Percentiles rank a stretch among this genome's conserved stretches.
Evolutionary conservation across 164 flowering plant genomes (phyloP).

Genomic region (Vitis cinerea): DNA sequence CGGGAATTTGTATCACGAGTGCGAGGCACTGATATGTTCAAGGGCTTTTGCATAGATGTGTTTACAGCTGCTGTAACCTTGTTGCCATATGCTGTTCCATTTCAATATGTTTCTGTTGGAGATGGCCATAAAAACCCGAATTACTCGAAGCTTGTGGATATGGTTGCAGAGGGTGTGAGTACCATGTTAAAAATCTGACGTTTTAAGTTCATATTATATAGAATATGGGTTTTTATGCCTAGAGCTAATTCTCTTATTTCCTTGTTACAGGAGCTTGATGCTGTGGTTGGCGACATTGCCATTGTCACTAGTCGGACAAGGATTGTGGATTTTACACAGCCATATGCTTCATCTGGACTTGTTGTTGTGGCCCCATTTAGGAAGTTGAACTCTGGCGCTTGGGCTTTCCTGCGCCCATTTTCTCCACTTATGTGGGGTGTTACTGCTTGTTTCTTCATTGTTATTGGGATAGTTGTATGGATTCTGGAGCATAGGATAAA

Average conservation of each 20-base stretch:
- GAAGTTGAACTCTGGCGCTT: conserved; percentile 48
- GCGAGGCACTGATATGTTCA: conserved; percentile 42
- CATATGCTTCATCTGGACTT: conserved; percentile 64
- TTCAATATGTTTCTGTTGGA: conserved; percentile 62
- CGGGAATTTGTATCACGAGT: conserved; percentile 55
- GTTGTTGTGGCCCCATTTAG: conserved; percentile 63
- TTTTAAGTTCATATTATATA: background rate
- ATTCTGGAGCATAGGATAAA: conserved; percentile 66
- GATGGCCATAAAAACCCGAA: conserved; percentile 70
- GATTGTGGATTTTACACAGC: conserved; percentile 71
- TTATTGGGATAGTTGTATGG: conserved; percentile 62
- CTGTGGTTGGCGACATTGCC: conserved; percentile 68
- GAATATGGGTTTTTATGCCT: background rate
- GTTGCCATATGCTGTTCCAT: conserved; percentile 81
- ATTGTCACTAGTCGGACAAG: conserved; percentile 60
- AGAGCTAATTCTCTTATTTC: conserved; percentile 5
- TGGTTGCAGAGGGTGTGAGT: conserved; percentile 71
- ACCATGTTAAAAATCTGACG: background rate
- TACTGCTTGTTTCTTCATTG: conserved; percentile 43
- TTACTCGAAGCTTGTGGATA: conserved; percentile 60
- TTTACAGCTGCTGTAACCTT: conserved; percentile 72
- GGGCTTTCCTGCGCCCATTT: conserved; percentile 68
- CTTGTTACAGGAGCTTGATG: conserved; percentile 52
- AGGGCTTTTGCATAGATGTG: conserved; percentile 88
- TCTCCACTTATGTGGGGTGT: conserved; percentile 51